A percentile compares a stretch with the other conserved stretches of the same genome.
These are phyloP conservation scores for Sungouiozyma ichnusensis DNA, from an alignment of 805 yeast species.

Conservation along the genomic window DNA sequence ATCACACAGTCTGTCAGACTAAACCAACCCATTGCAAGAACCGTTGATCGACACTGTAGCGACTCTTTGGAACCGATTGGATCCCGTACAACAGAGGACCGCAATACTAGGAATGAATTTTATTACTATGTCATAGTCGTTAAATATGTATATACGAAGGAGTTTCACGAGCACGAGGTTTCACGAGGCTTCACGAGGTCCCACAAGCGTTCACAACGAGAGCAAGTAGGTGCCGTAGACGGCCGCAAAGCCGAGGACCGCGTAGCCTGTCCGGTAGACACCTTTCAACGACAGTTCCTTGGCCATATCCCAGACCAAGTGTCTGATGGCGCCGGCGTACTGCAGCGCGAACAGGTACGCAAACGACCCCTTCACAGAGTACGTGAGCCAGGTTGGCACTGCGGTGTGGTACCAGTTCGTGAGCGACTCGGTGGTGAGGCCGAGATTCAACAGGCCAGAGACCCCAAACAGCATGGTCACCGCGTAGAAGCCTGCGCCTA, in stretches of 20 bases:
- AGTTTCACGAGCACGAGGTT: too few species aligned
- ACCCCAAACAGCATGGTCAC: conserved; percentile 68
- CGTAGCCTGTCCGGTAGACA: conserved; percentile 85
- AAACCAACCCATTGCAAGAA: not conserved
- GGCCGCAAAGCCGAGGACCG: conserved; percentile 56
- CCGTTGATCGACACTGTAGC: too few species aligned
- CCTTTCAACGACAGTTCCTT: conserved; percentile 70
- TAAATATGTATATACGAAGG: too few species aligned
- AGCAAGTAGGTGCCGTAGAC: conserved; percentile 49
- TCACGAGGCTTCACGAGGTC: too few species aligned
- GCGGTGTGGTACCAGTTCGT: conserved; percentile 38
- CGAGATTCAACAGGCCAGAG: conserved; percentile 50
- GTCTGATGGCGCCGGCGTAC: conserved; percentile 80
- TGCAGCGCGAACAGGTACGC: conserved; percentile 86
- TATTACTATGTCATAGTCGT: too few species aligned
- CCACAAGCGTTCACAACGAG: too few species aligned
- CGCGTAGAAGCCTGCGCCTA: conserved; percentile 72
- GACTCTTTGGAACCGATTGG: too few species aligned
- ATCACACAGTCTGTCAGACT: conserved; percentile 39
- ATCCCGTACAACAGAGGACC: too few species aligned
- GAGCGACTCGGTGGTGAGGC: conserved; percentile 27
- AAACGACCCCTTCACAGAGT: conserved; percentile 52
- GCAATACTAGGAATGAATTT: too few species aligned
- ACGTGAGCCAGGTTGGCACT: conserved; percentile 40
- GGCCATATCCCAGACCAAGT: conserved; percentile 88